Evolutionary conservation across 768 basidiomycete genomes (phyloP).

Genomic region (Cytidiella melzeri): DNA sequence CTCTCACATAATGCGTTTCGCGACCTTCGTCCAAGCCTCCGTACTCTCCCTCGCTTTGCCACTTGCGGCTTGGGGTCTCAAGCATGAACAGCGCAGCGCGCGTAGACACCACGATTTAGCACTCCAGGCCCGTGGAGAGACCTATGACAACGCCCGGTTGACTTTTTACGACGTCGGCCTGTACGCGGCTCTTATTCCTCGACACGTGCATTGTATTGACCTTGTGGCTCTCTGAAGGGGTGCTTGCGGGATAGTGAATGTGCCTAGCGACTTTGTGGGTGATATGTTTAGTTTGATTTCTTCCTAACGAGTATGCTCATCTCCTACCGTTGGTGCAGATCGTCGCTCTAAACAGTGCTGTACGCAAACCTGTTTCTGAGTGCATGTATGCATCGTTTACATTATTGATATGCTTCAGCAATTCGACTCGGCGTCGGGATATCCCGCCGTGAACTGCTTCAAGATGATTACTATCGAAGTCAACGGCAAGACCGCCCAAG

Average conservation of each 20-base stretch:
- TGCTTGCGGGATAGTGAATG: constrained; percentile 28
- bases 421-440: constrained; percentile 46
- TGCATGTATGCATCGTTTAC: not conserved
- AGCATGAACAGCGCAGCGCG: constrained; percentile 19
- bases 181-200: constrained; percentile 17
- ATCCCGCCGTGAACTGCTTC: constrained; percentile 63
- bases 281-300: not conserved
- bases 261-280: constrained; percentile 28
- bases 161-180: constrained; percentile 33
- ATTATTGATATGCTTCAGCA: constrained; percentile 26
- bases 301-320: not conserved
- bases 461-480: constrained; percentile 54
- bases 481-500: constrained; percentile 51
- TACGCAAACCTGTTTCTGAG: constrained; percentile 17
- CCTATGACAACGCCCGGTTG: constrained; percentile 22
- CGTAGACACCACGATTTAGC: constrained; percentile 13
- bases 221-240: constrained; percentile 18
- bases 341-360: constrained; percentile 31
- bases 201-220: not conserved
- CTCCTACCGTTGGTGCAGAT: constrained; percentile 19
- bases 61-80: constrained; percentile 15
- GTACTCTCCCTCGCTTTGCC: constrained; percentile 21
- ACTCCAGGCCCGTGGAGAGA: constrained; percentile 13
- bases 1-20: constrained; percentile 18
- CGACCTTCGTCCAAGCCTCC: constrained; percentile 15